phyloP scores from a whole-genome alignment of 208 protist species.

The Wallacemonas sp. region DNA sequence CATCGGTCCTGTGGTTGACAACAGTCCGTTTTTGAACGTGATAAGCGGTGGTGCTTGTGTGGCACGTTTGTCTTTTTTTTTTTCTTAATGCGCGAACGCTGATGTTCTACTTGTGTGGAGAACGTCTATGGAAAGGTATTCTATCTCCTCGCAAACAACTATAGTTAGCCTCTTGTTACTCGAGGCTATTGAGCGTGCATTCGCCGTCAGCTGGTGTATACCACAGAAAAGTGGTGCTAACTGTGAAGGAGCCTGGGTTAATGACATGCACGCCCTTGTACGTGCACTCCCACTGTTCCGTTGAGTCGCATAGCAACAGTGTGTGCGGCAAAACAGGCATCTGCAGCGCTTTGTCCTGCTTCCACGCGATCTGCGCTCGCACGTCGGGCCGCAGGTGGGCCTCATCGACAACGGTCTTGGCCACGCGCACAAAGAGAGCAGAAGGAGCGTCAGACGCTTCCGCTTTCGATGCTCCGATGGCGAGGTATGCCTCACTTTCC shows the following conservation, averaged over 20 bases:
- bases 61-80: not conserved
- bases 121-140: not conserved
- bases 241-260: conserved; percentile 84
- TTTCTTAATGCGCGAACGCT: not conserved
- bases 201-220: conserved; percentile 86
- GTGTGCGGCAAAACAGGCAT: conserved; percentile 76
- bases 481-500: conserved; percentile 36
- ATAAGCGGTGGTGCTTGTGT: not conserved
- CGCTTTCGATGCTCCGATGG: not conserved
- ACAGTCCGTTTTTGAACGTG: too few relatives aligned
- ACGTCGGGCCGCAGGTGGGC: conserved; percentile 75
- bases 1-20: too few relatives aligned
- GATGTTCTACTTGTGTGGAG: not conserved
- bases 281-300: conserved; percentile 86
- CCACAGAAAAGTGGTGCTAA: conserved; percentile 81
- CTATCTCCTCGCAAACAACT: conserved; percentile 10
- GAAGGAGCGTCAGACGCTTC: not conserved
- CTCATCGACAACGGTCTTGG: conserved; percentile 80
- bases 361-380: conserved; percentile 66
- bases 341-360: conserved; percentile 67
- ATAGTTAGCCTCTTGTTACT: conserved; percentile 12
- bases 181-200: conserved; percentile 76
- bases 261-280: conserved; percentile 83
- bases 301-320: conserved; percentile 86
- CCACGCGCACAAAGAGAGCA: conserved; percentile 63